A percentile compares a stretch with the other conserved stretches of the same genome.
Conservation (phyloP, 177 flowering plant genomes). For the Vitis hybrid region DNA sequence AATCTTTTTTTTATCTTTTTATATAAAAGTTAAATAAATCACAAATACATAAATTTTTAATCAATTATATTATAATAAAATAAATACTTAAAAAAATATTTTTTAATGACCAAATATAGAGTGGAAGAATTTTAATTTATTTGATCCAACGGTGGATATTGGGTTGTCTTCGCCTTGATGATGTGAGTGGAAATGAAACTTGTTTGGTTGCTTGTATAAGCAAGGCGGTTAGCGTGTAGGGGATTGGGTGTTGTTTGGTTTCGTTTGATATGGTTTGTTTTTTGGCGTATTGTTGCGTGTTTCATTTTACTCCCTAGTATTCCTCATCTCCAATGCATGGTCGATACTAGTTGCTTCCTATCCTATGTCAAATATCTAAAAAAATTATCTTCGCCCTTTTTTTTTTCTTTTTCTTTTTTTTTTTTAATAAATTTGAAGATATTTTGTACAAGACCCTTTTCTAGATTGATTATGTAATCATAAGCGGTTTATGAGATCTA, state of each 20-base stretch:
- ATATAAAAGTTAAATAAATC: no score
- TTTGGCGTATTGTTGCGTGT: slow-evolving; percentile 5
- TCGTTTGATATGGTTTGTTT: slow-evolving; percentile 5
- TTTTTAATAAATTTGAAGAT: neutral
- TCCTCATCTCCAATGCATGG: slow-evolving; percentile 14
- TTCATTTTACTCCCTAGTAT: slow-evolving; percentile 7
- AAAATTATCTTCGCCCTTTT: neutral
- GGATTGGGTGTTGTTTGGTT: slow-evolving; percentile 7
- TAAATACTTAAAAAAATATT: no score
- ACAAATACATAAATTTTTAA: no score
- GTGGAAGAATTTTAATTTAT: no score
- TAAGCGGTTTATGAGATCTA: no score
- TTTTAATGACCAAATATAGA: neutral
- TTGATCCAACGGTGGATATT: slow-evolving; percentile 1
- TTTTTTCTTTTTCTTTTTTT: no score
- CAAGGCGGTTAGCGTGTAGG: neutral
- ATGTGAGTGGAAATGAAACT: neutral
- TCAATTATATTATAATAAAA: no score
- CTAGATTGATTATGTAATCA: no score
- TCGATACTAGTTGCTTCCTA: neutral
- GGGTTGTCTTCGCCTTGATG: neutral
- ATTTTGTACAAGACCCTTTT: no score
- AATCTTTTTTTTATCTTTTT: no score
- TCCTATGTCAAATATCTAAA: no score
- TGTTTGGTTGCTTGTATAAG: slow-evolving; percentile 1